Evolutionary conservation across 257 asterid genomes (phyloP).

Genomic region (Rehmannia glutinosa): DNA sequence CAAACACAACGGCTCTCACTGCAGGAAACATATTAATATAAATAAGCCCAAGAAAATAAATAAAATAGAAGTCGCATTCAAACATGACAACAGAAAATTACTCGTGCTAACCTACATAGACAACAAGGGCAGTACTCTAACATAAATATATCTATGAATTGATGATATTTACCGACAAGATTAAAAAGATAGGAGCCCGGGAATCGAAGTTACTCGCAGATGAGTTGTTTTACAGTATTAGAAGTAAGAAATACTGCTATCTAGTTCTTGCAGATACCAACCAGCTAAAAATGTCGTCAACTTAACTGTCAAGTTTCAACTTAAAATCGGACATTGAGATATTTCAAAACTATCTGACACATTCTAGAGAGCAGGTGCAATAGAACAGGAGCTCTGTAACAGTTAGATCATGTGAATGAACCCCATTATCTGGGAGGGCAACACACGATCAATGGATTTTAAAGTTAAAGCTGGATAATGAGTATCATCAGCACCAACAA

Average conservation of each 20-base stretch:
- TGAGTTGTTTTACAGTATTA: no score
- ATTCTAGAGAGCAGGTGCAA: not conserved
- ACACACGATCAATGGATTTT: not conserved
- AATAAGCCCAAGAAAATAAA: slow-evolving; percentile 4
- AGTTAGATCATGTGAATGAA: not conserved
- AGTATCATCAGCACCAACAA: slow-evolving; percentile 17
- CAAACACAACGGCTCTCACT: slow-evolving; percentile 88
- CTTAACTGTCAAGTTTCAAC: not conserved
- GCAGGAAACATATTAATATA: slow-evolving; percentile 21
- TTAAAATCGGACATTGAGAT: not conserved
- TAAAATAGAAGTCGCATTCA: no score
- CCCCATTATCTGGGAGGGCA: not conserved
- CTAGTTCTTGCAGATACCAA: no score
- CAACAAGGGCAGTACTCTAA: no score
- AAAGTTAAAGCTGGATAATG: not conserved
- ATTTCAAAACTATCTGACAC: not conserved
- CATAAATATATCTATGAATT: no score
- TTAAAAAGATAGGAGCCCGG: no score
- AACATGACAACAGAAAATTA: no score
- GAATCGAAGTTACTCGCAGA: no score
- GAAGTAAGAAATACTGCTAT: no score
- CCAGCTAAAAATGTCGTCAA: no score
- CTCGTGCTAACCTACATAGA: no score
- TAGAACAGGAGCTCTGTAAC: not conserved
- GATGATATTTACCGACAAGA: no score